Conservation (phyloP, 2,329 filamentous ascomycete species). For the Colletotrichum lindemuthianum region DNA sequence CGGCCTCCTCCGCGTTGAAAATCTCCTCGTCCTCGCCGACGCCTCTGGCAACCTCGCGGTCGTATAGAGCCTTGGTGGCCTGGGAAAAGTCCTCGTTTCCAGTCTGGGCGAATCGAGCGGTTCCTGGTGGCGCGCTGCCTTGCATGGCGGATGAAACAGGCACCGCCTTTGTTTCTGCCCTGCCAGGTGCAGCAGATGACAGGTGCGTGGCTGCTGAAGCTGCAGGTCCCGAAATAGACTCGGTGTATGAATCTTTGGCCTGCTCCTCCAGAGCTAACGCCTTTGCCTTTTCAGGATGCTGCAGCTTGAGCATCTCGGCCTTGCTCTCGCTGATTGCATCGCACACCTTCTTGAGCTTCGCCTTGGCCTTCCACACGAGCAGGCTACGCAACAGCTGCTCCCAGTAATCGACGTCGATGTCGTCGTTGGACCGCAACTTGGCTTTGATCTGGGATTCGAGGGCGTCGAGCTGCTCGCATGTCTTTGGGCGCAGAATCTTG, state of each 20-base stretch:
- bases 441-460: conserved; percentile 87
- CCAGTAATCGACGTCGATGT: conserved; percentile 98
- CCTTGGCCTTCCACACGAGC: conserved; percentile 90
- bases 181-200: conserved; percentile 27
- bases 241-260: conserved; percentile 37
- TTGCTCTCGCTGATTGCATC: conserved; percentile 78
- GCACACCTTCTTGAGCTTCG: conserved; percentile 81
- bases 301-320: conserved; percentile 63
- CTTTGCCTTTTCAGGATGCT: conserved; percentile 74
- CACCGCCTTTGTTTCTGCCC: conserved; percentile 41
- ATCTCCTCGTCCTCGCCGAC: conserved; percentile 96
- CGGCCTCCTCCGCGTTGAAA: conserved; percentile 88
- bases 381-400: conserved; percentile 88
- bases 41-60: conserved; percentile 90
- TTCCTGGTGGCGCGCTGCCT: conserved; percentile 59
- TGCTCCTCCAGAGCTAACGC: conserved; percentile 39
- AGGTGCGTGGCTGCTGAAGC: conserved; percentile 23
- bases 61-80: conserved; percentile 88
- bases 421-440: conserved; percentile 88
- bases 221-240: conserved; percentile 47
- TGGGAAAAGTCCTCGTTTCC: conserved; percentile 85
- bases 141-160: conserved; percentile 21
- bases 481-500: conserved; percentile 85
- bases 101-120: conserved; percentile 74
- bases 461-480: conserved; percentile 84